Evolutionary conservation across 495 filamentous ascomycete genomes (phyloP), one percentile per base, ranked within the genome.

Genomic region (Viridothelium virens): DNA sequence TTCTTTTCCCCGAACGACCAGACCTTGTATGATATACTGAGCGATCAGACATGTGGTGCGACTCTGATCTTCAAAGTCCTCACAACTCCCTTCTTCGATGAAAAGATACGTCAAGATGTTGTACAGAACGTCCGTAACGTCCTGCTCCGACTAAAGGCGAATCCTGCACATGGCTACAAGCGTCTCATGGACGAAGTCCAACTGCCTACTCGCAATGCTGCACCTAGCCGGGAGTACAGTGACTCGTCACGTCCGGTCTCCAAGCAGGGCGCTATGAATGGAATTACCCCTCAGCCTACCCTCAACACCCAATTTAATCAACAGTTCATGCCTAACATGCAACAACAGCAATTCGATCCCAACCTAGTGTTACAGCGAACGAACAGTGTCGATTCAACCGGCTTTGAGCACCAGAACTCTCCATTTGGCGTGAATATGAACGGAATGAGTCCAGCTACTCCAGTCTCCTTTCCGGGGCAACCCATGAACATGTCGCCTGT

Each of bases 61-160:
- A 97, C 92, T 2, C 77, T 98, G 67, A 96, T 97, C 74, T 97
- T 96, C 84, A 98, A 98, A 81, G 91, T 97, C 41, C 80, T 98
- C 46, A 97, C 94, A 3, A 97, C 94, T 11, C 94, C 95, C 1
- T 97, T 96, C 86, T 93, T 97, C 69, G 95, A 98, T 68, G 95
- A 98, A 72, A 87, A 81, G 18, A 91, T 96, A 77, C 87, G 94
- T 41, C 80, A 83, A 38, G 89, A 96, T 68, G 91, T 96, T 48
- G 85, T 94, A 1, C 90, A 95, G 75, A 96, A 91, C 63, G 91
- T 98, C 38, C 89, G 92, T 67, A 89, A 87, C 74, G 92, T 97
- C 63, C 82, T 98, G 50, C 81, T 91, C 53, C 89, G 89, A 68
- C 84, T 97, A 69, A 98, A 98, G 78, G 92, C 90, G 5, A 89